These are phyloP conservation scores for Phytophthora syringae DNA, from an alignment of 352 stramenopile species.

Conservation along the genomic window DNA sequence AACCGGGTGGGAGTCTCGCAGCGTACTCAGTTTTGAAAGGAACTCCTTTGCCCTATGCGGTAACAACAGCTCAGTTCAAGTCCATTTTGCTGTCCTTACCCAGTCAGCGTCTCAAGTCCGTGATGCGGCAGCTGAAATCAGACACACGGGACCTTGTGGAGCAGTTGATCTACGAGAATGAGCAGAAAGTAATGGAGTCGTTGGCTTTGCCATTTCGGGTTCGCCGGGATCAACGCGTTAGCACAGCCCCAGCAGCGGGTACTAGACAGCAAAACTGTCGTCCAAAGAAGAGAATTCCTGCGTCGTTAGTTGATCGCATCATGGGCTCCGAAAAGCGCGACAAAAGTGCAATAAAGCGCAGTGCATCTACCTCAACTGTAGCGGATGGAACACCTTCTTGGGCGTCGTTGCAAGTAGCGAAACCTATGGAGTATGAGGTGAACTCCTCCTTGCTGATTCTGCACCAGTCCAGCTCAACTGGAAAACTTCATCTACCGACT, in stretches of 20 bases:
- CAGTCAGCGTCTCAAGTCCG: conserved; percentile 56
- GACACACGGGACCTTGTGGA: conserved; percentile 36
- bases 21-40: conserved; percentile 44
- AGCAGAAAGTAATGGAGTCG: conserved; percentile 41
- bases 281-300: conserved; percentile 24
- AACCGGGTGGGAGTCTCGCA: conserved; percentile 43
- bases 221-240: conserved; percentile 22
- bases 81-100: conserved; percentile 61
- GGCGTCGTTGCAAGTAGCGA: conserved; percentile 52
- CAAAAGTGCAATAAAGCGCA: conserved; percentile 28
- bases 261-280: conserved; percentile 3
- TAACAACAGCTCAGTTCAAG: conserved; percentile 59
- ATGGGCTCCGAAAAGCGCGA: conserved; percentile 24
- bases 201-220: conserved; percentile 38
- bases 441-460: conserved; percentile 66
- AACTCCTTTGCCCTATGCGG: conserved; percentile 37
- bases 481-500: conserved; percentile 34
- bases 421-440: conserved; percentile 64
- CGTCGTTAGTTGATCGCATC: conserved; percentile 23
- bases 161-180: conserved; percentile 43
- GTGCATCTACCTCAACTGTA: conserved; percentile 28
- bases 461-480: conserved; percentile 44
- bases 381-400: conserved; percentile 43
- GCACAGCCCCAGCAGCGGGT: conserved; percentile 10
- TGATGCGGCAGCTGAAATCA: conserved; percentile 50